Conservation (phyloP, 306 rosid genomes). For the Ceratonia siliqua region DNA sequence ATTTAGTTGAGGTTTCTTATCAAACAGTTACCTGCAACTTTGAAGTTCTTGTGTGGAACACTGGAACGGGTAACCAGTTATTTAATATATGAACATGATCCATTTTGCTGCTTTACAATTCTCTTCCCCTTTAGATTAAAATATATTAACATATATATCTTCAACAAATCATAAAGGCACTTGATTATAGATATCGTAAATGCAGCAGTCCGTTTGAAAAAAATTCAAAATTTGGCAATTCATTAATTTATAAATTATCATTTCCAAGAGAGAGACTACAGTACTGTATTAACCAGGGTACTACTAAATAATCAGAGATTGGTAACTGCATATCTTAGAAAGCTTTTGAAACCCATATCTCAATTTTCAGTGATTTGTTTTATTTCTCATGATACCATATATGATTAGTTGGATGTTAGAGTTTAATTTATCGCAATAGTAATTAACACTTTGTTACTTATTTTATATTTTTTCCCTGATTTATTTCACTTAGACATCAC, state of each 20-base stretch:
- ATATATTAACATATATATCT: neutral
- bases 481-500: too few species aligned
- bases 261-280: slow-evolving; percentile 17
- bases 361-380: neutral
- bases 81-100: neutral
- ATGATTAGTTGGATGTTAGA: neutral
- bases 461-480: too few species aligned
- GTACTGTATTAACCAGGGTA: neutral
- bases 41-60: slow-evolving; percentile 7
- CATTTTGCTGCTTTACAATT: neutral
- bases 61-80: neutral
- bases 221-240: neutral
- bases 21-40: slow-evolving; percentile 4
- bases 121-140: neutral
- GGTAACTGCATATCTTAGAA: too few species aligned
- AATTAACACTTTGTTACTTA: too few species aligned
- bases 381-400: neutral
- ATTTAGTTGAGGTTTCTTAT: neutral
- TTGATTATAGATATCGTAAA: neutral
- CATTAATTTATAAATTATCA: slow-evolving; percentile 14
- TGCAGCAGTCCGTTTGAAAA: slow-evolving; percentile 5
- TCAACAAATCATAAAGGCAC: neutral
- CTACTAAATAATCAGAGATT: neutral
- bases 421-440: too few species aligned
- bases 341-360: neutral